Evolutionary conservation across 768 basidiomycete species (phyloP).

Genomic region (Serendipita vermifera): DNA sequence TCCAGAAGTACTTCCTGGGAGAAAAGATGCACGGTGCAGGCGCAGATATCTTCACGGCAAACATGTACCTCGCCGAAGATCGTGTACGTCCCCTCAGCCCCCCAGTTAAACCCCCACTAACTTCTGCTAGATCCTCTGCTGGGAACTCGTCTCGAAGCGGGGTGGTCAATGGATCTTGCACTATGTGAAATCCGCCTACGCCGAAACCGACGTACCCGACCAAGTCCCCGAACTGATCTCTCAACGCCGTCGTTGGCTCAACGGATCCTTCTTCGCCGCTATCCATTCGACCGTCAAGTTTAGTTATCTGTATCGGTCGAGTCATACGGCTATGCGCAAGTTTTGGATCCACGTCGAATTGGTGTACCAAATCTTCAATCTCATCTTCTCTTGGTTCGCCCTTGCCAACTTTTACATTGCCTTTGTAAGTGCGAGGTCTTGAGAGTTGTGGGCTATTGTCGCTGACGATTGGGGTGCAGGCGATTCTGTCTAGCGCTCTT

Average conservation of each 20-base stretch:
- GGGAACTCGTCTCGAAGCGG: slow-evolving; percentile 36
- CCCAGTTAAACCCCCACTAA: neutral
- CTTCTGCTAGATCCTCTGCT: slow-evolving; percentile 32
- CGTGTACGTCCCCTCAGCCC: slow-evolving; percentile 9
- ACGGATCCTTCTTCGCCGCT: slow-evolving; percentile 96
- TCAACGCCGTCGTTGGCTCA: slow-evolving; percentile 91
- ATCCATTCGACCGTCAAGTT: slow-evolving; percentile 89
- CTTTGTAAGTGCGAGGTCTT: slow-evolving; percentile 32
- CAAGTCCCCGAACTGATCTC: slow-evolving; percentile 87
- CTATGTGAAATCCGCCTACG: slow-evolving; percentile 34
- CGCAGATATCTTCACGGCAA: slow-evolving; percentile 26
- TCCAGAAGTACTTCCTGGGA: slow-evolving; percentile 37
- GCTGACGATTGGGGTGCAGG: slow-evolving; percentile 16
- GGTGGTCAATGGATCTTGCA: slow-evolving; percentile 32
- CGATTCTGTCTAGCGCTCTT: slow-evolving; percentile 58
- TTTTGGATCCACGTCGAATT: slow-evolving; percentile 93
- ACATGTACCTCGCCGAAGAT: slow-evolving; percentile 30
- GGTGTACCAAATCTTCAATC: slow-evolving; percentile 78
- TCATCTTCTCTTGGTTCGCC: slow-evolving; percentile 87
- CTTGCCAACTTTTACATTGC: slow-evolving; percentile 91
- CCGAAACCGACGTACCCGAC: slow-evolving; percentile 31
- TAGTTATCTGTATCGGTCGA: slow-evolving; percentile 86
- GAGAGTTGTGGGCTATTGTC: neutral
- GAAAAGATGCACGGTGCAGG: slow-evolving; percentile 26
- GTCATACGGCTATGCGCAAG: slow-evolving; percentile 70